A percentile compares a stretch with the other conserved stretches of the same genome.
Conservation (phyloP, 2,329 filamentous ascomycete species). For the Paecilomyces dactylethromorphus region DNA sequence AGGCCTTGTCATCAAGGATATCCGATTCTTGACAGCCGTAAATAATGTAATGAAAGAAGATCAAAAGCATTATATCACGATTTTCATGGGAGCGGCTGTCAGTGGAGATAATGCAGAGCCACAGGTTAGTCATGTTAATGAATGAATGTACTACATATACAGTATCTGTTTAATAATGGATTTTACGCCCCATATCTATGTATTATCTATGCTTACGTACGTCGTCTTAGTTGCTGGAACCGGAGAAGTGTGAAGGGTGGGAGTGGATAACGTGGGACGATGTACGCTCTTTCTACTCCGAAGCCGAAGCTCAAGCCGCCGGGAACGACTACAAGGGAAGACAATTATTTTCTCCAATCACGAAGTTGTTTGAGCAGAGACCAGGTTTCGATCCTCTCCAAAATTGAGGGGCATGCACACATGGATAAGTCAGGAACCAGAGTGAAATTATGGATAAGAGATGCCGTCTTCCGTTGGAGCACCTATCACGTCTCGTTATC, state of each 20-base stretch:
- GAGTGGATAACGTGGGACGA: slow-evolving; percentile 47
- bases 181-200: background rate
- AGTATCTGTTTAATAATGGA: background rate
- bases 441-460: background rate
- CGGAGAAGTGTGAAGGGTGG: slow-evolving; percentile 52
- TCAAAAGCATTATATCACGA: slow-evolving; percentile 67
- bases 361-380: slow-evolving; percentile 39
- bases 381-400: slow-evolving; percentile 22
- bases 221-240: slow-evolving; percentile 28
- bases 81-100: slow-evolving; percentile 57
- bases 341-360: slow-evolving; percentile 42
- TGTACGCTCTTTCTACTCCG: slow-evolving; percentile 33
- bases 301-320: slow-evolving; percentile 21
- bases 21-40: slow-evolving; percentile 54
- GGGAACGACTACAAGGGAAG: slow-evolving; percentile 17
- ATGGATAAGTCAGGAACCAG: background rate
- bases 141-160: background rate
- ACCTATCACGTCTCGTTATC: background rate
- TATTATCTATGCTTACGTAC: background rate
- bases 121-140: slow-evolving; percentile 38
- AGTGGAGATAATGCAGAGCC: slow-evolving; percentile 45
- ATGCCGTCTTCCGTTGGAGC: background rate
- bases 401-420: background rate
- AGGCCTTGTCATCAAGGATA: slow-evolving; percentile 48
- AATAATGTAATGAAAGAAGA: slow-evolving; percentile 58